Evolutionary conservation across 2,329 filamentous ascomycete genomes (phyloP).

Genomic region (Myriangium duriaei): DNA sequence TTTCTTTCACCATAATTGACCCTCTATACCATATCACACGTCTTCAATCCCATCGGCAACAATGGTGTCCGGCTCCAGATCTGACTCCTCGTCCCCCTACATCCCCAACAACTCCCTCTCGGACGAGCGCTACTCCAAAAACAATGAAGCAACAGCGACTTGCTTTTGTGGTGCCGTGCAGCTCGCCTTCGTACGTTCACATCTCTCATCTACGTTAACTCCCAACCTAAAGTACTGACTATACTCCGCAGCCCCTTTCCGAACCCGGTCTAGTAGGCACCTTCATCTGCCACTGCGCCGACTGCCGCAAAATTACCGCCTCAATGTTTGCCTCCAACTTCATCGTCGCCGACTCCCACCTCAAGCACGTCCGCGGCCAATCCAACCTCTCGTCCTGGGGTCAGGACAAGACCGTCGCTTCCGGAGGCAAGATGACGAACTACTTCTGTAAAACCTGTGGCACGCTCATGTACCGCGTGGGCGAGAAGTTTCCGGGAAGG

Average conservation of each 20-base stretch:
- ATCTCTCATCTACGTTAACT: background rate
- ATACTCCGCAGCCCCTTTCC: slow-evolving; percentile 26
- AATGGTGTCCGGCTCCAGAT: background rate
- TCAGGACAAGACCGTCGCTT: slow-evolving; percentile 35
- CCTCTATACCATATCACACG: too few species aligned
- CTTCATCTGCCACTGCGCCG: slow-evolving; percentile 48
- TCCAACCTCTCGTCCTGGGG: slow-evolving; percentile 37
- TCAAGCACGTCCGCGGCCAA: slow-evolving; percentile 40
- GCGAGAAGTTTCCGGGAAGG: slow-evolving; percentile 31
- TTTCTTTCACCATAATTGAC: too few species aligned
- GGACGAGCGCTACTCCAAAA: background rate
- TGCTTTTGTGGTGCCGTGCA: slow-evolving; percentile 48
- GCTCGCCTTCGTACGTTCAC: slow-evolving; percentile 40
- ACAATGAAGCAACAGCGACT: slow-evolving; percentile 38
- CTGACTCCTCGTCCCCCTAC: background rate
- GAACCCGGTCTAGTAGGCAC: slow-evolving; percentile 34
- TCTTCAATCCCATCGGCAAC: background rate
- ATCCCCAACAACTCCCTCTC: background rate
- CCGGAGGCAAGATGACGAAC: slow-evolving; percentile 45
- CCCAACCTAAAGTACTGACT: background rate
- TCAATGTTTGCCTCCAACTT: slow-evolving; percentile 53
- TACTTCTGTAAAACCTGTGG: slow-evolving; percentile 50
- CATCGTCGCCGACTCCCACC: slow-evolving; percentile 31
- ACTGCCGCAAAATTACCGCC: slow-evolving; percentile 50
- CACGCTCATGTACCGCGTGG: slow-evolving; percentile 46